Evolutionary conservation across 228 moss, liverwort and hornwort genomes (phyloP), one percentile per base, ranked within the genome.

Genomic region (Sphagnum magellanicum): DNA sequence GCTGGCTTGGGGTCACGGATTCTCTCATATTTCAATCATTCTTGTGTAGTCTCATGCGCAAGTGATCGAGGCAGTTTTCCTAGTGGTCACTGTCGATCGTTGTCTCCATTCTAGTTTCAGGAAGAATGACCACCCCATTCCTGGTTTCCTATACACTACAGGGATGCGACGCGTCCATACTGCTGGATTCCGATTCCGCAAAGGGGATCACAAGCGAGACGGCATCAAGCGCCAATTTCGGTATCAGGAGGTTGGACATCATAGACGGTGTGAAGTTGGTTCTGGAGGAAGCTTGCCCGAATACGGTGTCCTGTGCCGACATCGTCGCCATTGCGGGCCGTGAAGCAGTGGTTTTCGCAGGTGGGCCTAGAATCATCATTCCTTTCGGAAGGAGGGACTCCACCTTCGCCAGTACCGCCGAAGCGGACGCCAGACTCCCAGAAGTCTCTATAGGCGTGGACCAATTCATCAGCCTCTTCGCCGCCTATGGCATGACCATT

Each of bases 121-220:
- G 32, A 32, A 2, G 32, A 32, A 1, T 32, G 32, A 32, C 32
- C 32, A 32, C 32, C 32, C 32, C 32, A 32, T 32, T 2, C 3
- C 32, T 32, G 32, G 32, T 32, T 32, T 32, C 32, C 32, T 32
- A 0, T 32, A 3, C 32, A 32, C 59, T 51, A 73, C 81, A 86
- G 85, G 73, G 71, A 5, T 86, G 82, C 52, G 86, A 86, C 59
- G 86, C 75, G 50, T 86, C 86, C n/a, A 75, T 82, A 59, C 55
- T 82, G 72, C 66, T 86, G 51, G 67, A 75, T 57, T 71, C 81
- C 6, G 67, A 60, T 66, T 46, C 69, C 4, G 50, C 73, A 6
- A 32, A 49, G 6, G 58, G 5, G 14, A 62, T 74, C 4, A 51
- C 50, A 12, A 73, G 76, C 13, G 86, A 86, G 65, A 14, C 71